Conservation (phyloP, 1,139 yeast genomes). For the Geotrichum cucujoidarum region DNA sequence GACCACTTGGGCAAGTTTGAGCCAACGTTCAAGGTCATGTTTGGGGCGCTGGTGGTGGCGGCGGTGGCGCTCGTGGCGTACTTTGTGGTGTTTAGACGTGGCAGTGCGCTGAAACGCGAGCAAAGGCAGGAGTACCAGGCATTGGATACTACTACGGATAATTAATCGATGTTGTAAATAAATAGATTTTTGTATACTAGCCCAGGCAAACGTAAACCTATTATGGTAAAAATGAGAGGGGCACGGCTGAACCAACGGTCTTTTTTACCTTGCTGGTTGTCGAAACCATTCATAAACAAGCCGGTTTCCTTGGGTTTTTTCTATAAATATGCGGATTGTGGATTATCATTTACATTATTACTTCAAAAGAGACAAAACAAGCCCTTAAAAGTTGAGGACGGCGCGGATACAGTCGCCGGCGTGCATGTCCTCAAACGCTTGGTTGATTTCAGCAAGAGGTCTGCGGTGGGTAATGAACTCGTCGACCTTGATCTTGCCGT, state of each 20-base stretch:
- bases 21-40: too few species aligned
- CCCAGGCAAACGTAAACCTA: too few species aligned
- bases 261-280: background rate
- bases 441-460: slow-evolving; percentile 68
- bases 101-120: too few species aligned
- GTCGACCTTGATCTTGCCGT: slow-evolving; percentile 82
- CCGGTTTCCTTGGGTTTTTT: background rate
- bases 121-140: too few species aligned
- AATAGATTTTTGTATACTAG: too few species aligned
- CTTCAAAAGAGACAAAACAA: slow-evolving; percentile 1
- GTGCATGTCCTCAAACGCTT: slow-evolving; percentile 94
- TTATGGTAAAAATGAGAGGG: too few species aligned
- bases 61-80: background rate
- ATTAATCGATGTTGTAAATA: too few species aligned
- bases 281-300: background rate
- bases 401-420: slow-evolving; percentile 92
- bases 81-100: background rate
- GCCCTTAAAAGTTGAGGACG: slow-evolving; percentile 47
- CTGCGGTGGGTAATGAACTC: slow-evolving; percentile 93
- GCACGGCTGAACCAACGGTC: too few species aligned
- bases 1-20: too few species aligned
- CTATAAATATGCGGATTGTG: too few species aligned
- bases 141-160: too few species aligned
- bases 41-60: background rate
- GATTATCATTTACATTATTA: too few species aligned